Conservation (phyloP, 352 stramenopile genomes). For the Globisporangium polare region DNA sequence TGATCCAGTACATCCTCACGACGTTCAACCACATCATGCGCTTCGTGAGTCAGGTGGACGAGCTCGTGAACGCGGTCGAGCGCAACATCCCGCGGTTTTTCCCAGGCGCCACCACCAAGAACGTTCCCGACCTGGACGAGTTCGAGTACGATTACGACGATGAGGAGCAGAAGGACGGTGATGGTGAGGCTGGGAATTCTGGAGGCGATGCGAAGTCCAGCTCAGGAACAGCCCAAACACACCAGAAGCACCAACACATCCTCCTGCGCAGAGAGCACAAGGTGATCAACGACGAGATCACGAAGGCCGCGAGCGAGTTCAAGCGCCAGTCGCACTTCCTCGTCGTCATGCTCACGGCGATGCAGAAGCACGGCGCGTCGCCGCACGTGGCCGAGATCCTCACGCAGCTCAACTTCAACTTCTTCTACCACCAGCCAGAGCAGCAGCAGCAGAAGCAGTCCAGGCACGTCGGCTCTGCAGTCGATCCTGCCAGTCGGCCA, state of each 20-base stretch:
- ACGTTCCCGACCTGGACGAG: neutral
- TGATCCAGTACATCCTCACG: constrained; percentile 67
- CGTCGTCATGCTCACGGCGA: constrained; percentile 66
- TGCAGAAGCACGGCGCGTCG: constrained; percentile 68
- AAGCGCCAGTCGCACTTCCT: constrained; percentile 64
- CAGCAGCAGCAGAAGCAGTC: constrained; percentile 5
- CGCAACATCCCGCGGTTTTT: constrained; percentile 41
- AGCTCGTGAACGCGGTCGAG: constrained; percentile 44
- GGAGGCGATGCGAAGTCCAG: neutral
- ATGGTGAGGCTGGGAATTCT: constrained; percentile 1
- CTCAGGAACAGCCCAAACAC: neutral
- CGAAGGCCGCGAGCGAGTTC: constrained; percentile 45
- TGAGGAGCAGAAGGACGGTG: neutral
- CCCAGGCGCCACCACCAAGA: constrained; percentile 7
- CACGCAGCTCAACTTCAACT: constrained; percentile 77
- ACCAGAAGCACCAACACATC: neutral
- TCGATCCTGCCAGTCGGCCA: neutral
- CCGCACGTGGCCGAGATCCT: constrained; percentile 65
- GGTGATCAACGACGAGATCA: constrained; percentile 31
- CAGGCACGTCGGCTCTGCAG: too few species aligned
- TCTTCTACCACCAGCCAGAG: constrained; percentile 51
- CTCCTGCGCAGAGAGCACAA: constrained; percentile 11
- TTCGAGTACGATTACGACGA: neutral
- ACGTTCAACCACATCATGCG: constrained; percentile 74
- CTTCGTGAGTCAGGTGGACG: constrained; percentile 51